phyloP scores from a whole-genome alignment of 2,329 filamentous ascomycete genomes.

The Cadophora sp. region DNA sequence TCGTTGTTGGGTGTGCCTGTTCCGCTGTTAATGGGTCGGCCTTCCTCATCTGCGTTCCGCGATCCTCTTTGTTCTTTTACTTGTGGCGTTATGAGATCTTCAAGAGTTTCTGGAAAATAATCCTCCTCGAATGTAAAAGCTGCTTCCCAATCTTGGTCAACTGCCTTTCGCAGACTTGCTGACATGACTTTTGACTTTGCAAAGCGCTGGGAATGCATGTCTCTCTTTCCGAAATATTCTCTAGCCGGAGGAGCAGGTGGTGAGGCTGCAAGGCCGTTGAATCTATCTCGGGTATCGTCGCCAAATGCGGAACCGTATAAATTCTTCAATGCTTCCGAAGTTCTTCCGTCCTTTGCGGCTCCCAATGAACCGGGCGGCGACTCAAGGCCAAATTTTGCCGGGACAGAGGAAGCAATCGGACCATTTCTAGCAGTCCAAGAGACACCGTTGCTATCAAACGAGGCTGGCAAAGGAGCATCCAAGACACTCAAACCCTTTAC shows the following conservation, averaged over 20 bases:
- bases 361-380: slow-evolving; percentile 79
- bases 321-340: slow-evolving; percentile 68
- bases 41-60: slow-evolving; percentile 61
- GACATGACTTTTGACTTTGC: slow-evolving; percentile 71
- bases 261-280: slow-evolving; percentile 56
- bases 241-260: slow-evolving; percentile 51
- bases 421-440: slow-evolving; percentile 90
- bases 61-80: slow-evolving; percentile 72
- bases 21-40: slow-evolving; percentile 49
- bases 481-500: slow-evolving; percentile 82
- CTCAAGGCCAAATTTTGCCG: slow-evolving; percentile 88
- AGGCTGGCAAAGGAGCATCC: slow-evolving; percentile 90
- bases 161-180: slow-evolving; percentile 70
- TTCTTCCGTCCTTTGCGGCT: slow-evolving; percentile 64
- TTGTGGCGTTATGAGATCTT: slow-evolving; percentile 70
- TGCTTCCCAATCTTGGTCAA: slow-evolving; percentile 68
- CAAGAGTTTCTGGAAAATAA: slow-evolving; percentile 77
- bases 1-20: slow-evolving; percentile 52
- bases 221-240: slow-evolving; percentile 73
- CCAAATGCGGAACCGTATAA: slow-evolving; percentile 73
- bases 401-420: slow-evolving; percentile 90
- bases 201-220: slow-evolving; percentile 73
- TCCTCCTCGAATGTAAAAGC: slow-evolving; percentile 88
- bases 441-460: slow-evolving; percentile 94
- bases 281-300: slow-evolving; percentile 64